A percentile compares a stretch with the other conserved stretches of the same genome.
Conservation (phyloP, 2,329 filamentous ascomycete genomes). For the Fusarium subglutinans region DNA sequence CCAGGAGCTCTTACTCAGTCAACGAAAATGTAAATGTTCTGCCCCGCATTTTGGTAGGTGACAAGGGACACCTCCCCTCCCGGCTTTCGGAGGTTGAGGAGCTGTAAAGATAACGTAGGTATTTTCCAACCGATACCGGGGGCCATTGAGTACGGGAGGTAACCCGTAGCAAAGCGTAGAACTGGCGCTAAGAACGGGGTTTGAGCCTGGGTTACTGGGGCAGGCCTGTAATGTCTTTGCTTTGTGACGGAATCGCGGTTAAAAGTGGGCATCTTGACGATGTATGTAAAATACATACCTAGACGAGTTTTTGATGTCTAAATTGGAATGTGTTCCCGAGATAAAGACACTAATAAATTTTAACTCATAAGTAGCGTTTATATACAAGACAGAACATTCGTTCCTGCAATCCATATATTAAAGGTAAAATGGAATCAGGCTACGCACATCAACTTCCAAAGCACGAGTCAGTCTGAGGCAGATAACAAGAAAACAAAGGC, state of each 20-base stretch:
- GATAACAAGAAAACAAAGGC: neutral
- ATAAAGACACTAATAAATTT: neutral
- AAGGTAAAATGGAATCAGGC: neutral
- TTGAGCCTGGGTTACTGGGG: neutral
- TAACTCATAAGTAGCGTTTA: neutral
- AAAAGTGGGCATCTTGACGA: conserved; percentile 5
- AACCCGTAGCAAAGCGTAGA: conserved; percentile 19
- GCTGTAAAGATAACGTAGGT: neutral
- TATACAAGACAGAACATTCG: neutral
- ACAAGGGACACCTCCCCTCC: conserved; percentile 12
- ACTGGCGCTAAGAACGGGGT: neutral
- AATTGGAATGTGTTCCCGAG: conserved; percentile 13
- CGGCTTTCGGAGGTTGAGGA: conserved; percentile 13
- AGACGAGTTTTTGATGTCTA: neutral
- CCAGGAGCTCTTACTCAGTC: conserved; percentile 1
- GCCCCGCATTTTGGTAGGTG: conserved; percentile 12
- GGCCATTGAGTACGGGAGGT: neutral
- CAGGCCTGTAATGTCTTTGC: conserved; percentile 9
- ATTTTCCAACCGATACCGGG: conserved; percentile 19
- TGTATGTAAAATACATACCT: neutral
- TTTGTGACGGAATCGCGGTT: conserved; percentile 14
- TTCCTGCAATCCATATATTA: neutral
- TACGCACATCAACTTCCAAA: neutral
- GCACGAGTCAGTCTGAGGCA: neutral
- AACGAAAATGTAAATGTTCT: conserved; percentile 9